phyloP scores from a whole-genome alignment of 768 basidiomycete genomes.

The Suillus paluster region DNA sequence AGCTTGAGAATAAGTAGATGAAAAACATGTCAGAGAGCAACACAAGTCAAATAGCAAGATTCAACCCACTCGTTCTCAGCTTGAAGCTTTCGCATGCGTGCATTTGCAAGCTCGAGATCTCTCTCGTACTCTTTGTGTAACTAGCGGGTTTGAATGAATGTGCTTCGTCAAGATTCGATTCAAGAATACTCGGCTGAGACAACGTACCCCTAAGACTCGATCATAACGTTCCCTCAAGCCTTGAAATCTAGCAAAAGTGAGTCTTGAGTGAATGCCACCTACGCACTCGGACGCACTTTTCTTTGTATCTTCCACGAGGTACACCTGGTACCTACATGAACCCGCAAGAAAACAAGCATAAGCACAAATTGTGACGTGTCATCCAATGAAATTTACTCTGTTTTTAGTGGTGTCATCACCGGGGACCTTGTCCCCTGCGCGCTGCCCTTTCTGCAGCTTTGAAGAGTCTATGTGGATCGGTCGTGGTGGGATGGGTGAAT shows the following conservation, averaged over 20 bases:
- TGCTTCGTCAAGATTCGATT: not conserved
- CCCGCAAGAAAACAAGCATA: too few relatives aligned
- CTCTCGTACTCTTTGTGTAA: conserved; percentile 29
- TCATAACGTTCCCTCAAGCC: conserved; percentile 36
- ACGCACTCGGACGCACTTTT: conserved; percentile 27
- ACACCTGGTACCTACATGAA: conserved; percentile 21
- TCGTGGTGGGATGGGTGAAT: not conserved
- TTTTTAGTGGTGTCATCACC: conserved; percentile 26
- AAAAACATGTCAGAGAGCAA: not conserved
- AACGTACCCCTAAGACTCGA: conserved; percentile 35
- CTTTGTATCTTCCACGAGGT: conserved; percentile 29
- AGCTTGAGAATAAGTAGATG: conserved; percentile 22
- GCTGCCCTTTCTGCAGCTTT: conserved; percentile 13
- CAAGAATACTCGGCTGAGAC: not conserved
- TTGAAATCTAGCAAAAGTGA: conserved; percentile 26
- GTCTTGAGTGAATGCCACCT: not conserved
- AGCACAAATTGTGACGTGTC: not conserved
- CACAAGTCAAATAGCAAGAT: not conserved
- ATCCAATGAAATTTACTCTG: conserved; percentile 24
- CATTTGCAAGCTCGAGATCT: conserved; percentile 31
- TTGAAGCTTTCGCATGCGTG: conserved; percentile 33
- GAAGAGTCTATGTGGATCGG: conserved; percentile 3
- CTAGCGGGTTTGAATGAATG: conserved; percentile 12
- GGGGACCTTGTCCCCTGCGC: conserved; percentile 9
- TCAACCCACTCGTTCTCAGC: conserved; percentile 36